A percentile compares a stretch with the other conserved stretches of the same genome.
Evolutionary conservation across 1,284 basidiomycete genomes (phyloP).

Genomic region (Rhizopogon hawkerae): DNA sequence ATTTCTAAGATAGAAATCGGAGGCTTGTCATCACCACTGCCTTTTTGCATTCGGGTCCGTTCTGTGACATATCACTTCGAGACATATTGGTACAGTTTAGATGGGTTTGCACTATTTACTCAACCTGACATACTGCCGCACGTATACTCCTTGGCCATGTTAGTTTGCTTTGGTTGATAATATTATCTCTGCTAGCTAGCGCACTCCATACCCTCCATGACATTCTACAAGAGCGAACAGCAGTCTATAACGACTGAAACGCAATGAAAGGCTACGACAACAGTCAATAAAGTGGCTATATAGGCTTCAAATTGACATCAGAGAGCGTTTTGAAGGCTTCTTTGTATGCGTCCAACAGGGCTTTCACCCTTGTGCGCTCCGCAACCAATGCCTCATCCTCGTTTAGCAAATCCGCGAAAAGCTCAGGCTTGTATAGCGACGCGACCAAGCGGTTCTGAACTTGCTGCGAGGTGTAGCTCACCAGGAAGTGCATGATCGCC

Average conservation of each 20-base stretch:
- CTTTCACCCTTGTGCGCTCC: slow-evolving; percentile 90
- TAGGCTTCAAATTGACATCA: slow-evolving; percentile 65
- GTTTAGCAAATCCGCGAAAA: slow-evolving; percentile 87
- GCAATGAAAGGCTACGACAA: not conserved
- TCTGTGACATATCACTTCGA: not conserved
- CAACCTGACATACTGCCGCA: not conserved
- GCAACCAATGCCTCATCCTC: slow-evolving; percentile 95
- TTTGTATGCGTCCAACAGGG: slow-evolving; percentile 92
- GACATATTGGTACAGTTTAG: slow-evolving; percentile 1
- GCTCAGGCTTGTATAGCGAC: slow-evolving; percentile 85
- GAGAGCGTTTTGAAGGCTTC: slow-evolving; percentile 89
- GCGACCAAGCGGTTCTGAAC: slow-evolving; percentile 95
- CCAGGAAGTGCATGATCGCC: slow-evolving; percentile 92
- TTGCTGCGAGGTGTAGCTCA: slow-evolving; percentile 93
- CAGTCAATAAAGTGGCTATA: slow-evolving; percentile 27
- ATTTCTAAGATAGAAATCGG: not conserved
- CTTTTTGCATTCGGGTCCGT: slow-evolving; percentile 3
- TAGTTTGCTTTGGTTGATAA: not conserved
- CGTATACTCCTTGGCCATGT: not conserved
- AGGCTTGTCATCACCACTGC: not conserved
- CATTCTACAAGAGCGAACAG: not conserved
- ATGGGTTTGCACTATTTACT: not conserved
- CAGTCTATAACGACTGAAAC: not conserved
- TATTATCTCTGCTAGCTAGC: not conserved
- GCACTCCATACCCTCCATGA: not conserved